Conservation (phyloP, 768 basidiomycete genomes). For the Peribolospora kevripleyi region DNA sequence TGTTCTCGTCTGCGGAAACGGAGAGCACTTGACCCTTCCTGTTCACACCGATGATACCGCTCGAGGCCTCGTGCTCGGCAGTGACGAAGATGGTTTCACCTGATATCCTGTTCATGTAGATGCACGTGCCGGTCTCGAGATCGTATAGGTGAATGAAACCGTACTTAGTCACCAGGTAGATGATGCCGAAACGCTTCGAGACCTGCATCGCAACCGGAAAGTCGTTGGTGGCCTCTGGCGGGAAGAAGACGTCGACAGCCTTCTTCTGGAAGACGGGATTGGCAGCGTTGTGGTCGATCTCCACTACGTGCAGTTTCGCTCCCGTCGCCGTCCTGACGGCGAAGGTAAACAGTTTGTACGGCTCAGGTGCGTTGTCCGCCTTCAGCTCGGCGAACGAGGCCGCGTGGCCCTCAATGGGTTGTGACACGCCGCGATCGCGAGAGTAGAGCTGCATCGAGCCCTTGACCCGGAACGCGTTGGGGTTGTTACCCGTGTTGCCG, state of each 20-base stretch:
- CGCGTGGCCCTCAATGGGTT: slow-evolving; percentile 96
- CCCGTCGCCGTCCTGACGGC: slow-evolving; percentile 89
- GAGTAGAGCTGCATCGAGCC: slow-evolving; percentile 95
- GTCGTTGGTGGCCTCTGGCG: slow-evolving; percentile 88
- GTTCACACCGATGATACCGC: slow-evolving; percentile 97
- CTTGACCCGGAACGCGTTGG: slow-evolving; percentile 70
- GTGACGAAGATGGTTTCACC: slow-evolving; percentile 99
- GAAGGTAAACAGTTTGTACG: slow-evolving; percentile 83
- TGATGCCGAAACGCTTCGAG: slow-evolving; percentile 71
- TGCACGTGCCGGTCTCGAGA: slow-evolving; percentile 82
- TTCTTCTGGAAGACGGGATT: slow-evolving; percentile 90
- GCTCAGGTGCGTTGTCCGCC: slow-evolving; percentile 58
- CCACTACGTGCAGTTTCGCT: slow-evolving; percentile 94
- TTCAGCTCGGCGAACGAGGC: slow-evolving; percentile 84
- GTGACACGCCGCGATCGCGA: slow-evolving; percentile 71
- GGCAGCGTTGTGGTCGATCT: slow-evolving; percentile 84
- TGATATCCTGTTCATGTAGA: slow-evolving; percentile 99
- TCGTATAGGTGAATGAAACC: slow-evolving; percentile 99
- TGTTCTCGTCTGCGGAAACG: slow-evolving; percentile 88
- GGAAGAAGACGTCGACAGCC: slow-evolving; percentile 97
- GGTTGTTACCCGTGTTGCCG: slow-evolving; percentile 51
- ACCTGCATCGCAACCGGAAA: slow-evolving; percentile 99
- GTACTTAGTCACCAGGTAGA: slow-evolving; percentile 94
- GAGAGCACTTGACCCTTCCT: slow-evolving; percentile 87
- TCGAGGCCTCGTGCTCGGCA: slow-evolving; percentile 73